These are phyloP conservation scores for Neofusicoccum ribis DNA, from an alignment of 2,329 filamentous ascomycete genomes.

Conservation along the genomic window DNA sequence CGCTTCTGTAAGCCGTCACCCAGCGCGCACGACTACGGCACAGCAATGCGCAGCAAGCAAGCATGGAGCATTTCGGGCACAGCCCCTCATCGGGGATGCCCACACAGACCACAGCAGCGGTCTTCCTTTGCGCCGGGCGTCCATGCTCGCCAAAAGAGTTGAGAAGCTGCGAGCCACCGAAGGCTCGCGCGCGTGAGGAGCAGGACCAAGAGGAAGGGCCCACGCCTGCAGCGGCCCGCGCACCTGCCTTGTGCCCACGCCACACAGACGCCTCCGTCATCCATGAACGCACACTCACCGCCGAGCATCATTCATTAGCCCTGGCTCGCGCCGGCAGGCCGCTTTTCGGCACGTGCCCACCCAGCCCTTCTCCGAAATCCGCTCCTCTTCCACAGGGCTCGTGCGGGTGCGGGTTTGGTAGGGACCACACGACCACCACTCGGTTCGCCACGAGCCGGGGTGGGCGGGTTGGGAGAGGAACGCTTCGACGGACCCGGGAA, in stretches of 20 bases:
- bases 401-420: conserved; percentile 1
- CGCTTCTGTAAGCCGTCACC: neutral
- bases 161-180: neutral
- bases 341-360: neutral
- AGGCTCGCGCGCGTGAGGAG: neutral
- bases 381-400: neutral
- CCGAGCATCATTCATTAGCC: conserved; percentile 14
- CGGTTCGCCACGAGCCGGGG: neutral
- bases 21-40: neutral
- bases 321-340: neutral
- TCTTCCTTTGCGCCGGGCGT: neutral
- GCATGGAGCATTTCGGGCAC: neutral
- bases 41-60: conserved; percentile 6
- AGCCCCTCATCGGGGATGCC: neutral
- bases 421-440: neutral
- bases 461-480: neutral
- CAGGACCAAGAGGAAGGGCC: neutral
- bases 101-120: neutral
- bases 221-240: neutral
- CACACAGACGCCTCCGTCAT: conserved; percentile 1
- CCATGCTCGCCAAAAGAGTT: neutral
- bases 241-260: neutral
- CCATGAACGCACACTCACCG: neutral
- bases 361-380: neutral
- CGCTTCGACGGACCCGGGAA: neutral